Evolutionary conservation across 768 basidiomycete species (phyloP), one percentile per base, ranked within the genome.

Genomic region (Kwoniella sp.): DNA sequence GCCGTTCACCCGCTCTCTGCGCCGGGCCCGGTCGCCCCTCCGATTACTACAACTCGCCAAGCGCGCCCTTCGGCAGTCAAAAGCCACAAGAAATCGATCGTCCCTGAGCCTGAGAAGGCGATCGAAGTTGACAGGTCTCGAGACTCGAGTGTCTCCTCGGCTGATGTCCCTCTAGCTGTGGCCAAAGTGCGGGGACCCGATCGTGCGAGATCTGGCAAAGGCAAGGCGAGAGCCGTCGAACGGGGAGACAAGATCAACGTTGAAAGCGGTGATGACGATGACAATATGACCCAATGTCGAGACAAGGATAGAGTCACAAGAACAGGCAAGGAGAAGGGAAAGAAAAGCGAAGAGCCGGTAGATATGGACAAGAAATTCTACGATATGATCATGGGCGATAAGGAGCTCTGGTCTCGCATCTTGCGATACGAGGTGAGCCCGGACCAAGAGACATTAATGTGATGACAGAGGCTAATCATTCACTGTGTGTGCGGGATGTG

Each of bases 341-440:
- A 56, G 55, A 47, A 47, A 37, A 53, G 13, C 22, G 48, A 45
- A 22, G 47, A 25, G 1, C 26, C 61, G 41, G 60, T 47, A 47
- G 68, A 63, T 48, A 28, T 75, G n/a, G 55, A 67, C 17, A 62
- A 66, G 41, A 48, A 53, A 45, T 74, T 76, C 50, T 57, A 67
- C 22, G 52, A 58, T 8, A 68, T 77, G 74, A 70, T 77, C 47
- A 68, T 58, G 53, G 60, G 51, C 11, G 74, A 77, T 67, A 8
- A 37, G 13, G 72, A 65, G 57, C 54, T 77, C 17, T 77, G 68
- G 26, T 22, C 71, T 17, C 61, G 73, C 1, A 72, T 77, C 0
- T 54, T 77, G 4, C 61, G 70, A 50, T 77, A 77, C 45, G 76
- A 73, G 60, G 76, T 75, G 34, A 63, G 73, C 15, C 34, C 11